Conservation (phyloP, 1,284 basidiomycete genomes). For the Ceratobasidium theobromae region DNA sequence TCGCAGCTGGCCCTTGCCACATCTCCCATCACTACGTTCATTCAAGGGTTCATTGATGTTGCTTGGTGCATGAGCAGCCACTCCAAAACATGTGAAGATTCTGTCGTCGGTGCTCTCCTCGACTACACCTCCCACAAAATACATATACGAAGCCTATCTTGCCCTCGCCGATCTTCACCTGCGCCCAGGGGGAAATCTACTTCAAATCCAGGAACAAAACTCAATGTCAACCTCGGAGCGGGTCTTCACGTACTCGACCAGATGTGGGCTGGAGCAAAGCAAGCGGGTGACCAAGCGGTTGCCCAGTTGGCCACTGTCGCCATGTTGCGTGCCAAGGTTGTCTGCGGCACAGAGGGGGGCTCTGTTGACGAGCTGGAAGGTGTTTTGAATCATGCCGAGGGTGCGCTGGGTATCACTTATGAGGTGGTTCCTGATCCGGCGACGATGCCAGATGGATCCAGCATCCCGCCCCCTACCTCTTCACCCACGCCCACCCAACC, state of each 20-base stretch:
- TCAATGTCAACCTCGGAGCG: constrained; percentile 14
- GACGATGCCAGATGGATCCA: constrained; percentile 8
- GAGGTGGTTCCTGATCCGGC: neutral
- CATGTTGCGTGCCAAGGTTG: neutral
- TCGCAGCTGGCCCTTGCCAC: constrained; percentile 56
- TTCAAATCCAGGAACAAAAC: neutral
- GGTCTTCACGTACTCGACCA: constrained; percentile 8
- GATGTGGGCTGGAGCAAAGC: constrained; percentile 9
- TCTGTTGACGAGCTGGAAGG: constrained; percentile 9
- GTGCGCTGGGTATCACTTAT: neutral
- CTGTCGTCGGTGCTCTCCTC: constrained; percentile 3
- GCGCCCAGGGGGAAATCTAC: neutral
- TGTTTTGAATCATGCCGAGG: neutral
- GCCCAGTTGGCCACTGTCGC: constrained; percentile 1
- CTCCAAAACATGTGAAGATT: constrained; percentile 19
- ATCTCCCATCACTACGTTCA: constrained; percentile 10
- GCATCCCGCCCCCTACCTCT: neutral
- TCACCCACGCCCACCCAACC: neutral
- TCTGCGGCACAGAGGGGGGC: neutral
- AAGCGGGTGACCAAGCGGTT: neutral
- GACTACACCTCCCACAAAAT: constrained; percentile 9
- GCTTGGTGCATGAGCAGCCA: constrained; percentile 20
- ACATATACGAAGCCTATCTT: constrained; percentile 23
- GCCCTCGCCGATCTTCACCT: constrained; percentile 19
- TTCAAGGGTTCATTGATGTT: constrained; percentile 20